Conservation (phyloP, 805 yeast genomes). For the Saturnispora quitensis region DNA sequence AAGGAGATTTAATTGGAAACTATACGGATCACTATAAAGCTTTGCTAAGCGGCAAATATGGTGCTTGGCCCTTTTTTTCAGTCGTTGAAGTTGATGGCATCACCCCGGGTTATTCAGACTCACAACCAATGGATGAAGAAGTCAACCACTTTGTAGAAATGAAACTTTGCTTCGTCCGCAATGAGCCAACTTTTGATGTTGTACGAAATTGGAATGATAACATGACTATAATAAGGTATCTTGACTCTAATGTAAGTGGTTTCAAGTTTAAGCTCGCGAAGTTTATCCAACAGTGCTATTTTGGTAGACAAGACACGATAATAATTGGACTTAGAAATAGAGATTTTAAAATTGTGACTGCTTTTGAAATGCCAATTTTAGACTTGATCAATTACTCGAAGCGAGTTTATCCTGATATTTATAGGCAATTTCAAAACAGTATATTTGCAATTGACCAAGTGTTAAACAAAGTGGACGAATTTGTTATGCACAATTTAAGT, state of each 20-base stretch:
- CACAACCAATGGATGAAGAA: neutral
- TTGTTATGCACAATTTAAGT: neutral
- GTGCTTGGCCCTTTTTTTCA: constrained; percentile 9
- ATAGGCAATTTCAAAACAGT: constrained; percentile 3
- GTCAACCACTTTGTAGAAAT: constrained; percentile 11
- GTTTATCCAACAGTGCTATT: constrained; percentile 12
- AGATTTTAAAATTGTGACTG: constrained; percentile 1
- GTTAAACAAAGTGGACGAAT: neutral
- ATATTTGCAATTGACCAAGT: neutral
- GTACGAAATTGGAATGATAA: neutral
- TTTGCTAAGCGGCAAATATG: constrained; percentile 8
- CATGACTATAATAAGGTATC: constrained; percentile 1
- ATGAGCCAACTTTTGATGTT: neutral
- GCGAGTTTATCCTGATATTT: neutral
- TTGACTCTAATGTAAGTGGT: neutral
- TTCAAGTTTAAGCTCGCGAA: constrained; percentile 4
- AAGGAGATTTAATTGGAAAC: constrained; percentile 4
- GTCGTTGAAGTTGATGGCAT: constrained; percentile 13
- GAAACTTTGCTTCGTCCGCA: constrained; percentile 4
- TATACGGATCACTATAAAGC: constrained; percentile 11
- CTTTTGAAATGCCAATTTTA: neutral
- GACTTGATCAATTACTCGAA: constrained; percentile 11
- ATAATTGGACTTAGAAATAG: constrained; percentile 12
- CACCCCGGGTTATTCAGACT: neutral
- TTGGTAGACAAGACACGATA: constrained; percentile 10